Evolutionary conservation across 1,139 yeast genomes (phyloP).

Genomic region (Lodderomyces parapsilosis): DNA sequence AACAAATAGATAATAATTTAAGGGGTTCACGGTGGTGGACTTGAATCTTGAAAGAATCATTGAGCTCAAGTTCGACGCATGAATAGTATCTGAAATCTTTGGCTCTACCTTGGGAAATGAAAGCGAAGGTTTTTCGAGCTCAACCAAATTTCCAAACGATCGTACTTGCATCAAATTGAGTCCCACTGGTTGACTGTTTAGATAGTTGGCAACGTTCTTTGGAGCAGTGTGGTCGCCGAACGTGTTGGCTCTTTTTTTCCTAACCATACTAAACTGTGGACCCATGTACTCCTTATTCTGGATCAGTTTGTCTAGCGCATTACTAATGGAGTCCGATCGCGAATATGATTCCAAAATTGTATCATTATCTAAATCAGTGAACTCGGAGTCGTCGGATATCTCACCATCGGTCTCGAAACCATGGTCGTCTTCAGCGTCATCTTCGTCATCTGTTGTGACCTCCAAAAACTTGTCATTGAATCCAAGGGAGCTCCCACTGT

Average conservation of each 20-base stretch:
- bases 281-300: not conserved
- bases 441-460: slow-evolving; percentile 14
- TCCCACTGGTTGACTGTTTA: slow-evolving; percentile 5
- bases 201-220: slow-evolving; percentile 10
- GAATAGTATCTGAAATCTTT: slow-evolving; percentile 3
- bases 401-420: slow-evolving; percentile 14
- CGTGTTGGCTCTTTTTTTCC: slow-evolving; percentile 20
- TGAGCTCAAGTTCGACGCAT: slow-evolving; percentile 35
- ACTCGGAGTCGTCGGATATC: slow-evolving; percentile 42
- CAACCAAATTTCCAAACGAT: slow-evolving; percentile 4
- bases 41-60: slow-evolving; percentile 38
- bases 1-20: slow-evolving; percentile 55
- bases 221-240: slow-evolving; percentile 21
- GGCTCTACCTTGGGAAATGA: slow-evolving; percentile 26
- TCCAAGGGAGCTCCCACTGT: not conserved
- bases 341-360: slow-evolving; percentile 36
- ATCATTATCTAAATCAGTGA: slow-evolving; percentile 45
- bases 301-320: slow-evolving; percentile 1
- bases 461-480: not conserved
- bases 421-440: slow-evolving; percentile 15
- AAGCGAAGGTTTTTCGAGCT: slow-evolving; percentile 14
- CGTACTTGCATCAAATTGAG: slow-evolving; percentile 6
- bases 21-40: slow-evolving; percentile 44
- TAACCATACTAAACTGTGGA: slow-evolving; percentile 12
- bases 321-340: slow-evolving; percentile 25